Evolutionary conservation across 2,329 filamentous ascomycete genomes (phyloP), one percentile per base, ranked within the genome.

Genomic region (Dactylella cylindrospora): DNA sequence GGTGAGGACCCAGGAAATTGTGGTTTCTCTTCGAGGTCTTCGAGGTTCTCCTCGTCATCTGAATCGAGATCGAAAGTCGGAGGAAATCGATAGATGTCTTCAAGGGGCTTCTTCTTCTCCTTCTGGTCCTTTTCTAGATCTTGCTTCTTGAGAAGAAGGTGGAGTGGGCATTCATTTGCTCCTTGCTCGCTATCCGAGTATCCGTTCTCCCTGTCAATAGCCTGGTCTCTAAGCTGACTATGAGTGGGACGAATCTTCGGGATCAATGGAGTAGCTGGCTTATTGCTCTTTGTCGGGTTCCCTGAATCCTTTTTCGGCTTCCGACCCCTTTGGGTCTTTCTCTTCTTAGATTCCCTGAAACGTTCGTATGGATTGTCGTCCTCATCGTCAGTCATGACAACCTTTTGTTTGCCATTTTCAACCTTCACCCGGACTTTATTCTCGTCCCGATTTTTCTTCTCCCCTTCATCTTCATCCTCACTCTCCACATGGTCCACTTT

Each of bases 1-100:
- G 87, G 84, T 45, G 81, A 83, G 46, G 86, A 91, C 15, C 85
- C 81, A 0, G 90, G 90, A 2, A 93, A 74, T 0, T 75, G 77
- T 25, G 80, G 74, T 60, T 83, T 81, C 71, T 81, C 76, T 62
- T 78, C 70, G 3, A 79, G 77, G 38, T 80, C 77, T 17, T 80
- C 76, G 5, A 62, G 38, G 3, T 5, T 43, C 20, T 54, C 49
- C 3, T 78, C 77, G 5, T 80, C 78, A 2, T 75, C 67, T 2
- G 76, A 73, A 40, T 76, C 74, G 39, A 72, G 74, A 40, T 70
- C 74, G 31, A 71, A 68, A 2, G 71, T 73, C 67, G 54, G 71
- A 51, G 66, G 52, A 47, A 66, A 59, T 45, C 67, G 44, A 26
- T 60, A 62, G 29, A 64, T 57, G 26, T 51, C 39, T 45, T 69